Conservation (phyloP, 1,284 basidiomycete genomes). For the Moniliella sp. region DNA sequence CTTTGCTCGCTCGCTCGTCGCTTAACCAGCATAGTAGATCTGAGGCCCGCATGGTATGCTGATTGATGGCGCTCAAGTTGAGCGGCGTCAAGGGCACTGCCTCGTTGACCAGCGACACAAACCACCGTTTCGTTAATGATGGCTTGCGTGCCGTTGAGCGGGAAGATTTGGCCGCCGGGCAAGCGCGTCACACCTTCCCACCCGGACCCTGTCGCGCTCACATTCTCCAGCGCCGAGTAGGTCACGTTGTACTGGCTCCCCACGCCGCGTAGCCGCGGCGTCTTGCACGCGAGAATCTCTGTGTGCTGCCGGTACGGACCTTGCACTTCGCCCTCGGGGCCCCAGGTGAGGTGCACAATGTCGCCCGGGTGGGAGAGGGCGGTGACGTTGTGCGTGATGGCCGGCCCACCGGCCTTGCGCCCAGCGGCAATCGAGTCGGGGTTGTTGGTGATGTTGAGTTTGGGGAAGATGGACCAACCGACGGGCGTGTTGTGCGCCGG, state of each 20-base stretch:
- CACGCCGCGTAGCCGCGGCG: conserved; percentile 14
- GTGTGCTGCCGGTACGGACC: conserved; percentile 18
- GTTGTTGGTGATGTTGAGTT: conserved; percentile 12
- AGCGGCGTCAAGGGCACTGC: no score
- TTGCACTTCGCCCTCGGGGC: conserved; percentile 9
- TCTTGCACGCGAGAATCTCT: conserved; percentile 7
- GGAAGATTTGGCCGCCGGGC: no score
- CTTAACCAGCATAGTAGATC: no score
- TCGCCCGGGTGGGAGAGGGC: conserved; percentile 12
- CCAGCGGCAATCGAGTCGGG: conserved; percentile 11
- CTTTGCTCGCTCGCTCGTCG: no score
- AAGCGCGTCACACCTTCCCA: no score
- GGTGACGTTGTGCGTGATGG: conserved; percentile 15
- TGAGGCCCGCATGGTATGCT: no score
- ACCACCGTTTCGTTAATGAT: no score
- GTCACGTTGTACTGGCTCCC: conserved; percentile 17
- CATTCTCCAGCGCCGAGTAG: conserved; percentile 12
- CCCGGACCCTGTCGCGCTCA: no score
- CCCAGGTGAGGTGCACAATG: conserved; percentile 8
- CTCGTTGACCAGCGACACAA: no score
- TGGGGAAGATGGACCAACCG: conserved; percentile 14
- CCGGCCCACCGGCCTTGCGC: conserved; percentile 9
- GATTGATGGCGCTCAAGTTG: no score
- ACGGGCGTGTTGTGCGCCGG: conserved; percentile 11
- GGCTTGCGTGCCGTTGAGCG: no score